Evolutionary conservation across 208 protist species (phyloP).

Genomic region (Phytomonas sp.): DNA sequence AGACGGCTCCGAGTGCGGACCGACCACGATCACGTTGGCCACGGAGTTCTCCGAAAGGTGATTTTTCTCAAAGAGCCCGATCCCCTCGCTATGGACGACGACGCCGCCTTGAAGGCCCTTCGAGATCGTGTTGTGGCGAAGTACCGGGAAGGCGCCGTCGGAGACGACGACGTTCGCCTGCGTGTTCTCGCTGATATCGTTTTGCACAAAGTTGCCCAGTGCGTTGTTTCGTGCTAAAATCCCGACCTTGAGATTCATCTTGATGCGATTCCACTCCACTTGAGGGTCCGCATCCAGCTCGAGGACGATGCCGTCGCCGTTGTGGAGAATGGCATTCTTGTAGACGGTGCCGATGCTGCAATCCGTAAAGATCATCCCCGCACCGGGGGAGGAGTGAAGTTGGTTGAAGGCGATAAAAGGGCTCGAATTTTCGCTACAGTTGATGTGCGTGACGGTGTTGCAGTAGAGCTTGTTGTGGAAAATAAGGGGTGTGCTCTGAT

Average conservation of each 20-base stretch:
- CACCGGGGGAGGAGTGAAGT: conserved; percentile 24
- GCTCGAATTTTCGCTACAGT: conserved; percentile 29
- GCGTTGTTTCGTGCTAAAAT: conserved; percentile 64
- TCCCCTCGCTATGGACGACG: conserved; percentile 49
- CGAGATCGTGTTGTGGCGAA: conserved; percentile 65
- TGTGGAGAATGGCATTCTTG: conserved; percentile 40
- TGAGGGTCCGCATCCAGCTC: conserved; percentile 75
- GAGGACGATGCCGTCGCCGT: conserved; percentile 63
- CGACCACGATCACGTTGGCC: conserved; percentile 61
- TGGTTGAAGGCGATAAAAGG: conserved; percentile 67
- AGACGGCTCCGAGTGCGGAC: conserved; percentile 38
- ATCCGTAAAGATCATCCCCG: conserved; percentile 43
- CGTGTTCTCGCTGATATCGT: conserved; percentile 42
- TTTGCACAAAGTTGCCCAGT: conserved; percentile 58
- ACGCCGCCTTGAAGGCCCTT: conserved; percentile 51
- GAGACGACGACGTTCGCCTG: conserved; percentile 52
- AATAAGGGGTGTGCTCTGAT: conserved; percentile 42
- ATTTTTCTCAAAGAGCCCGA: conserved; percentile 68
- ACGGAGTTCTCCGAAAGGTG: conserved; percentile 48
- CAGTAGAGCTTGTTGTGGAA: conserved; percentile 47
- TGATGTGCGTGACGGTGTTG: conserved; percentile 45
- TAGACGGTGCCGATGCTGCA: conserved; percentile 53
- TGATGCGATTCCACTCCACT: conserved; percentile 51
- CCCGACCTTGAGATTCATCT: conserved; percentile 26
- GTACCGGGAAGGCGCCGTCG: conserved; percentile 50